Evolutionary conservation across 2,329 filamentous ascomycete species (phyloP).

Genomic region (Nemania sp.): DNA sequence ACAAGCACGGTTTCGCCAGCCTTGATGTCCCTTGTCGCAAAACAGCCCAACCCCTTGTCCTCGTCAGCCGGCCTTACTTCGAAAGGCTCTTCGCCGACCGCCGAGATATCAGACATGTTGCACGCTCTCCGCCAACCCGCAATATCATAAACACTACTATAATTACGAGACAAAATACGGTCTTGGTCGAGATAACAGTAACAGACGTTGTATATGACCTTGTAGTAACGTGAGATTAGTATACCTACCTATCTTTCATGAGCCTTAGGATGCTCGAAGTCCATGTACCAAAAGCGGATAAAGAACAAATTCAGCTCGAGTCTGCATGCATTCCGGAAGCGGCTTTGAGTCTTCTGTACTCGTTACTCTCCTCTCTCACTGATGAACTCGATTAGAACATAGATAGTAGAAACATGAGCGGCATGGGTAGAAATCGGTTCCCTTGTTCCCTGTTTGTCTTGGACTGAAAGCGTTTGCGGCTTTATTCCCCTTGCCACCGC

Average conservation of each 20-base stretch:
- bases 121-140: neutral
- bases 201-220: neutral
- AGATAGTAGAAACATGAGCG: too few species aligned
- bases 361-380: neutral
- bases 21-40: constrained; percentile 34
- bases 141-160: neutral
- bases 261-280: neutral
- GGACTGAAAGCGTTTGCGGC: neutral
- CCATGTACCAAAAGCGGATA: constrained; percentile 25
- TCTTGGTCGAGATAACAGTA: neutral
- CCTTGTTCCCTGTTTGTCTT: neutral
- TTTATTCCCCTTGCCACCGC: neutral
- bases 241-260: neutral
- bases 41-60: constrained; percentile 25
- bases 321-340: constrained; percentile 13
- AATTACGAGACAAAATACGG: neutral
- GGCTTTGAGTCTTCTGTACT: neutral
- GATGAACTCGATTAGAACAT: neutral
- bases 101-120: constrained; percentile 11
- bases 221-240: neutral
- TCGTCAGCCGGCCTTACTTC: constrained; percentile 21
- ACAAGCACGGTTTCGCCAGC: constrained; percentile 28
- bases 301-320: neutral
- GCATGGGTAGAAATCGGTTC: neutral
- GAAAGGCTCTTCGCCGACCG: constrained; percentile 1